phyloP scores from a whole-genome alignment of 495 filamentous ascomycete species.

The Podospora didyma region DNA sequence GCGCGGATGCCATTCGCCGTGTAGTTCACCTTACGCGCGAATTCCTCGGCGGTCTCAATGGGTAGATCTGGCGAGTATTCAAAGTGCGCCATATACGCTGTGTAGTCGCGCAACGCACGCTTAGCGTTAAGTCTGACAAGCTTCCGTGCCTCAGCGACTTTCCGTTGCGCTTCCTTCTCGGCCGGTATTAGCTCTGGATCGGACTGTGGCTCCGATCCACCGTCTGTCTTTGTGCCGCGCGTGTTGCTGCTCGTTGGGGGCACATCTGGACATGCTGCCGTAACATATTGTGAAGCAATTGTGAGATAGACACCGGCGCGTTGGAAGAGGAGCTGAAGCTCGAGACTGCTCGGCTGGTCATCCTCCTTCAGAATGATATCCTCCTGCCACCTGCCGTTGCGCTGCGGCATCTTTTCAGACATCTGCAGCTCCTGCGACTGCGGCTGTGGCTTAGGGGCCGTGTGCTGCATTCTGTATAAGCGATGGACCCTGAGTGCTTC shows the following conservation, averaged over 20 bases:
- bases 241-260: background rate
- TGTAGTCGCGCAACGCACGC: conserved; percentile 66
- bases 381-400: conserved; percentile 38
- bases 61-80: conserved; percentile 72
- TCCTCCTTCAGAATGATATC: conserved; percentile 60
- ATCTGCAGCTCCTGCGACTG: conserved; percentile 39
- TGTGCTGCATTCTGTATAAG: conserved; percentile 43
- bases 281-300: conserved; percentile 61
- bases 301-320: conserved; percentile 69
- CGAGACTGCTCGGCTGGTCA: conserved; percentile 67
- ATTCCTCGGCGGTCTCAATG: conserved; percentile 60
- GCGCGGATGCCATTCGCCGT: conserved; percentile 38
- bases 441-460: conserved; percentile 27
- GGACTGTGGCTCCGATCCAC: conserved; percentile 15
- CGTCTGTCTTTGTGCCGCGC: background rate
- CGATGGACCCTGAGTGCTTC: conserved; percentile 57
- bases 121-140: conserved; percentile 66
- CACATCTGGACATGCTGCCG: conserved; percentile 5
- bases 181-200: conserved; percentile 19
- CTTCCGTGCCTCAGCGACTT: conserved; percentile 57
- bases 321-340: conserved; percentile 72
- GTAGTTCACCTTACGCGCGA: conserved; percentile 59
- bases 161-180: conserved; percentile 39
- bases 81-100: conserved; percentile 62
- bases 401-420: conserved; percentile 31